These are phyloP conservation scores for Trichoderma sp. DNA, from an alignment of 2,329 filamentous ascomycete genomes.

Conservation along the genomic window DNA sequence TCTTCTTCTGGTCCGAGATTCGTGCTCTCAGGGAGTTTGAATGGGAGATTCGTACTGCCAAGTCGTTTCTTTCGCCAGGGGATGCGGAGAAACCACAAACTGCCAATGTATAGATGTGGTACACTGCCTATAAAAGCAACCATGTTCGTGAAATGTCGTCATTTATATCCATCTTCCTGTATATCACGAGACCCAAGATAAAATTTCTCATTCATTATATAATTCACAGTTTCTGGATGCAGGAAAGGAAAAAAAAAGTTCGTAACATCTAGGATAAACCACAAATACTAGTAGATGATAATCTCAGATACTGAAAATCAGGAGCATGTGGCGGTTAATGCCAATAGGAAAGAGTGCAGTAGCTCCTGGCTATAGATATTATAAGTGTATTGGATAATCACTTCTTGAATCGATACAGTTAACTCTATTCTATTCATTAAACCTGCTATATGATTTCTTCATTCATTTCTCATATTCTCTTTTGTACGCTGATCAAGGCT, in stretches of 20 bases:
- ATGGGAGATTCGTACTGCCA: slow-evolving; percentile 83
- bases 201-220: background rate
- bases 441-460: background rate
- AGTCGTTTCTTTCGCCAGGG: slow-evolving; percentile 42
- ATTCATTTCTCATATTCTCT: background rate
- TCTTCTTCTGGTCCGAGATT: slow-evolving; percentile 86
- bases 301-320: background rate
- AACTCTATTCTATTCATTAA: slow-evolving; percentile 14
- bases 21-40: slow-evolving; percentile 86
- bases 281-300: background rate
- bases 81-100: background rate
- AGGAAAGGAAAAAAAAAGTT: background rate
- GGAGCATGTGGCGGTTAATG: background rate
- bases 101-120: background rate
- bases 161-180: background rate
- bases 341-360: background rate
- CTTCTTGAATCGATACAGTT: slow-evolving; percentile 5
- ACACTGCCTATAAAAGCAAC: background rate
- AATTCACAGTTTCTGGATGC: background rate
- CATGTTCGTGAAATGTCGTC: background rate
- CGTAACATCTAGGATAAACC: background rate
- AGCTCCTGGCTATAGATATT: background rate
- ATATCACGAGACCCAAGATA: background rate
- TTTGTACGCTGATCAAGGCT: slow-evolving; percentile 6
- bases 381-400: background rate